phyloP scores from a whole-genome alignment of 2,329 filamentous ascomycete species.

The Cladosporium oxysporum region DNA sequence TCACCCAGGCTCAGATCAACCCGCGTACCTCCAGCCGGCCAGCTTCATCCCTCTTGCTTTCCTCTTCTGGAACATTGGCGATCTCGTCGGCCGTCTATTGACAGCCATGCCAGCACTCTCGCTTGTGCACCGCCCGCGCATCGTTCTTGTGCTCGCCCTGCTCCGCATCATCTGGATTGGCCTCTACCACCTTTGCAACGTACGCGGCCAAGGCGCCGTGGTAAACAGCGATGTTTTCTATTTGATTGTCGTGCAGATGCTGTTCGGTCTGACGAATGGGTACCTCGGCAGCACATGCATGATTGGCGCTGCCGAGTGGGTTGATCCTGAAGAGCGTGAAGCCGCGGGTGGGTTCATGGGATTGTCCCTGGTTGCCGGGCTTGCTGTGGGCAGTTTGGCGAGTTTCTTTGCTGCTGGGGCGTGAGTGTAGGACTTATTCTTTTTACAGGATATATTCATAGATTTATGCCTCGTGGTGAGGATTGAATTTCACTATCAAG shows the following conservation, averaged over 20 bases:
- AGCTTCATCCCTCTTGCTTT: slow-evolving; percentile 90
- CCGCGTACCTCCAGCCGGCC: slow-evolving; percentile 66
- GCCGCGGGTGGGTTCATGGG: slow-evolving; percentile 94
- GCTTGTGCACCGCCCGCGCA: slow-evolving; percentile 62
- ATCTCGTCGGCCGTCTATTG: slow-evolving; percentile 73
- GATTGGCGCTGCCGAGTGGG: slow-evolving; percentile 84
- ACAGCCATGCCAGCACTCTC: slow-evolving; percentile 60
- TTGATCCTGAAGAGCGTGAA: slow-evolving; percentile 79
- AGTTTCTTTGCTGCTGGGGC: slow-evolving; percentile 70
- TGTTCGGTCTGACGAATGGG: slow-evolving; percentile 84
- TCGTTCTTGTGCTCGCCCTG: slow-evolving; percentile 68
- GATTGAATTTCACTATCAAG: neutral
- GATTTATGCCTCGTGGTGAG: neutral
- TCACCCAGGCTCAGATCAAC: slow-evolving; percentile 45
- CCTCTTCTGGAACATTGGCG: slow-evolving; percentile 90
- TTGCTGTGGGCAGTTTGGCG: slow-evolving; percentile 81
- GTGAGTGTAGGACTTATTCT: slow-evolving; percentile 19
- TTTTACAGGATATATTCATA: neutral
- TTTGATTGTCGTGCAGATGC: slow-evolving; percentile 75
- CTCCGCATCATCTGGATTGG: slow-evolving; percentile 73
- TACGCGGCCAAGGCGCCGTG: slow-evolving; percentile 71
- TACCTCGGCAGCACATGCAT: slow-evolving; percentile 86
- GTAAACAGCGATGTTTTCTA: slow-evolving; percentile 87
- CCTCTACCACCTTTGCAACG: slow-evolving; percentile 86
- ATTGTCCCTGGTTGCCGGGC: slow-evolving; percentile 78